A percentile compares a stretch with the other conserved stretches of the same genome.
phyloP scores from a whole-genome alignment of 345 rosid species.

The Litchi chinensis region DNA sequence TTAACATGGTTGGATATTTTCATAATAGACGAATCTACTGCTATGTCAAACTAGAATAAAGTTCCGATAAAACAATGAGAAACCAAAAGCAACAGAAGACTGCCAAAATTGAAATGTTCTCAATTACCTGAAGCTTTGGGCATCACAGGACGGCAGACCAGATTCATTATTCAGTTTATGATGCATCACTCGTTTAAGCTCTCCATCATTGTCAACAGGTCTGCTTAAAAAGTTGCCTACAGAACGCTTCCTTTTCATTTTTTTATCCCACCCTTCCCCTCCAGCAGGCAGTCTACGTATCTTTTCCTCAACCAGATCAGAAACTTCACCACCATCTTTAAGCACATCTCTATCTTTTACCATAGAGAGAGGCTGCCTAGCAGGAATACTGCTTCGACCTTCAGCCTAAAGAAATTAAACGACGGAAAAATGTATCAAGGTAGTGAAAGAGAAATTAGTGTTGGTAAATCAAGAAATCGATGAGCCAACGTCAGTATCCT shows the following conservation, averaged over 20 bases:
- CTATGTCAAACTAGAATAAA: not conserved
- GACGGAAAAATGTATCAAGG: constrained; percentile 5
- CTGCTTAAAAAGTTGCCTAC: constrained; percentile 44
- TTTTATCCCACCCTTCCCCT: constrained; percentile 67
- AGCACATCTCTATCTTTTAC: constrained; percentile 51
- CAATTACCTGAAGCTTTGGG: constrained; percentile 48
- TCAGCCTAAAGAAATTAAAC: constrained; percentile 38
- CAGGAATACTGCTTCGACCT: constrained; percentile 34
- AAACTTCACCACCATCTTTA: constrained; percentile 43
- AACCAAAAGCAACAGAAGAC: not conserved
- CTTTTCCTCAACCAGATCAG: constrained; percentile 52
- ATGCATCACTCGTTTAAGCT: constrained; percentile 38
- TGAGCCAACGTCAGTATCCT: not conserved
- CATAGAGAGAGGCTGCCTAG: constrained; percentile 38
- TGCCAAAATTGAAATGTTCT: constrained; percentile 4
- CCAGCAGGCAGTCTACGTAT: constrained; percentile 51
- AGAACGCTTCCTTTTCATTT: constrained; percentile 58
- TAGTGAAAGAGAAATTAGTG: not conserved
- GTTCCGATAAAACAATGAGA: not conserved
- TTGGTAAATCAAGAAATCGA: not conserved
- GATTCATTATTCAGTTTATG: constrained; percentile 44
- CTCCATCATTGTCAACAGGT: constrained; percentile 47
- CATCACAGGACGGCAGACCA: constrained; percentile 40
- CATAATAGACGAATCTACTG: not conserved
- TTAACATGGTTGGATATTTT: not conserved